Percentiles rank a stretch among this genome's conserved stretches.
Evolutionary conservation across 371 early-diverging fungal species (phyloP).

Genomic region (Apophysomyces elegans): DNA sequence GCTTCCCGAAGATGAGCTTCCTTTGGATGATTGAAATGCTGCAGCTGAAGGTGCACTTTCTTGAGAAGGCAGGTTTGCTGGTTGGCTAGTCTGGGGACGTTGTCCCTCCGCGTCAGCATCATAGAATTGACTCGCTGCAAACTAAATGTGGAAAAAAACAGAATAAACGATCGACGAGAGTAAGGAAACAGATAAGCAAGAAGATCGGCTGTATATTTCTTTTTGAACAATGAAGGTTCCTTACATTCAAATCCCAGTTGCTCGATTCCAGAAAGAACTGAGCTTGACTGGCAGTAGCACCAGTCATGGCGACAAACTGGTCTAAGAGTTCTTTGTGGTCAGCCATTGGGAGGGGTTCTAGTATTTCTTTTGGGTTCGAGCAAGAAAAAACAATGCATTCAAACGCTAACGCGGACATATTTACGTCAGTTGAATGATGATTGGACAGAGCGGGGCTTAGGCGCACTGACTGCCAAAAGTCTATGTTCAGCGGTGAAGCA

Average conservation of each 20-base stretch:
- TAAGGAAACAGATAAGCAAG: no score
- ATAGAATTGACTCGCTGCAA: conserved; percentile 27
- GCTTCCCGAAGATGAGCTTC: background rate
- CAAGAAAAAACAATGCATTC: background rate
- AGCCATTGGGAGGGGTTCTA: conserved; percentile 36
- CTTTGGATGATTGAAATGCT: conserved; percentile 4
- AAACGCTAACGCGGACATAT: conserved; percentile 1
- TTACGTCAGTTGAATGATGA: conserved; percentile 1
- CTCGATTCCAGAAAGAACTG: conserved; percentile 75
- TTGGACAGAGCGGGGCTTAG: background rate
- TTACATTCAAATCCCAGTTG: conserved; percentile 78
- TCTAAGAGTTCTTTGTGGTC: conserved; percentile 63
- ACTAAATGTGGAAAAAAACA: conserved; percentile 10
- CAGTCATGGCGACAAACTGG: conserved; percentile 65
- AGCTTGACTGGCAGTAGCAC: conserved; percentile 63
- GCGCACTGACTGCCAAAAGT: no score
- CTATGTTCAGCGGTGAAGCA: no score
- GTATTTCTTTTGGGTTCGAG: background rate
- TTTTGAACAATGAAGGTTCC: background rate
- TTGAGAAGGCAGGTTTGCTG: background rate
- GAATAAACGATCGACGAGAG: background rate
- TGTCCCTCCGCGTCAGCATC: conserved; percentile 19
- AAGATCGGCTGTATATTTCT: no score
- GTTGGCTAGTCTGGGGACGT: background rate
- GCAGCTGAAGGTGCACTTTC: background rate